Base-by-base conservation (phyloP, 345 rosid species). In the Eucalyptus albens region DNA sequence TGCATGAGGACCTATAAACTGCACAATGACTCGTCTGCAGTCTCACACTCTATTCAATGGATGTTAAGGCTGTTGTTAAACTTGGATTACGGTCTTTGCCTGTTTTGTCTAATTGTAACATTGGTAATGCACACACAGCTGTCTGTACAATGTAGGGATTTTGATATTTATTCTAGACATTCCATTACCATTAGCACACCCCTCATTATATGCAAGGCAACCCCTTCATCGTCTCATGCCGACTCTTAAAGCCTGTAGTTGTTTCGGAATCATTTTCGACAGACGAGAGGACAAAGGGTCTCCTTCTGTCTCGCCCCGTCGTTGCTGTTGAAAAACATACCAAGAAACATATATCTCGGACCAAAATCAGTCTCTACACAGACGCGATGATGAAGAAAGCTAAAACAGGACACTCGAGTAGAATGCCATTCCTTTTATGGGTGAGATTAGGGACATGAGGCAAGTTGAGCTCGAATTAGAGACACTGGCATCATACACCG, bases 381-480 rank as follows among this genome's bases (percentile, higher is more conserved):
- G 77, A 15, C 2, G 19, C 4, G 37, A 67, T 0, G 16, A 67
- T 5, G 40, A 27, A 56, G 6, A 65, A n/a, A n/a, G 37, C 21
- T 0, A 67, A n/a, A 67, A n/a, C 6, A 1, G 21, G 40, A 67
- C 21, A 0, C 22, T 0, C 37, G 6, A 67, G 9, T 67, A n/a
- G 77, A 67, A 67, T 67, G 77, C 40, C 77, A n/a, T 15, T 67
- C 42, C 81, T 17, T 69, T 21, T 9, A 17, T 17, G 40, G 81
- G 44, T 33, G 81, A 33, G 81, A 69, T 9, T 69, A 69, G 44
- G 81, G 44, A 17, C 44, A 33, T 33, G 14, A 33, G 26, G 42
- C 42, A 9, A 69, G 11, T 69, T 17, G 44, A 69, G 44, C 81
- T 69, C 2, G 11, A 2, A 31, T n/a, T 67, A n/a, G 40, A 69